Evolutionary conservation across 208 protist species (phyloP).

Genomic region (Trypanosomatidae sp.): DNA sequence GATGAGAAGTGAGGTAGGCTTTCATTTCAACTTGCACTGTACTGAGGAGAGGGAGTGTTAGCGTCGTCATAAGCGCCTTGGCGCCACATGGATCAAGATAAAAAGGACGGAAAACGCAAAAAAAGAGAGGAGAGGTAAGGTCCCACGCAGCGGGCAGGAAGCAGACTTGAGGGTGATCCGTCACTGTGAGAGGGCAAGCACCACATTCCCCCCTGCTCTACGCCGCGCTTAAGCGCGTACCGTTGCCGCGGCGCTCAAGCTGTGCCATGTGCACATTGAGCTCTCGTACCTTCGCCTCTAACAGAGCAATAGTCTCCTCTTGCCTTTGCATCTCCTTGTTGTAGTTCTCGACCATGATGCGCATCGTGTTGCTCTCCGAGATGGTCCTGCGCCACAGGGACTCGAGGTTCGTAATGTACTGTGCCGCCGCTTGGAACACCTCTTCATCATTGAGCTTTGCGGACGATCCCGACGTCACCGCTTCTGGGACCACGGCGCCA

Average conservation of each 20-base stretch:
- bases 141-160: not conserved
- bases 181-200: not conserved
- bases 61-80: too few species aligned
- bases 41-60: not conserved
- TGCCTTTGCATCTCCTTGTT: constrained; percentile 39
- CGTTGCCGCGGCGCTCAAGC: constrained; percentile 30
- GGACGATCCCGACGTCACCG: not conserved
- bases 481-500: constrained; percentile 4
- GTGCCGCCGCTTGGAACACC: constrained; percentile 48
- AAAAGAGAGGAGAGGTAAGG: not conserved
- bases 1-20: not conserved
- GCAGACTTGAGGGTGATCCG: not conserved
- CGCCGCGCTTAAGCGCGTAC: not conserved
- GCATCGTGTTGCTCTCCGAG: constrained; percentile 42
- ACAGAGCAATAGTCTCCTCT: constrained; percentile 34
- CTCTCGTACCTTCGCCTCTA: constrained; percentile 46
- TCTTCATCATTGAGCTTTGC: constrained; percentile 41
- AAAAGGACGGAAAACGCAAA: not conserved
- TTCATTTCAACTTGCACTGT: not conserved
- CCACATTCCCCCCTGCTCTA: not conserved
- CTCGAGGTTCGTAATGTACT: constrained; percentile 71
- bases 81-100: not conserved
- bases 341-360: constrained; percentile 30
- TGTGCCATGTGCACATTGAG: constrained; percentile 35
- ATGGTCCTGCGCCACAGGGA: constrained; percentile 51